These are phyloP conservation scores for Fibroporia radiculosa DNA, from an alignment of 768 basidiomycete species.

Conservation along the genomic window DNA sequence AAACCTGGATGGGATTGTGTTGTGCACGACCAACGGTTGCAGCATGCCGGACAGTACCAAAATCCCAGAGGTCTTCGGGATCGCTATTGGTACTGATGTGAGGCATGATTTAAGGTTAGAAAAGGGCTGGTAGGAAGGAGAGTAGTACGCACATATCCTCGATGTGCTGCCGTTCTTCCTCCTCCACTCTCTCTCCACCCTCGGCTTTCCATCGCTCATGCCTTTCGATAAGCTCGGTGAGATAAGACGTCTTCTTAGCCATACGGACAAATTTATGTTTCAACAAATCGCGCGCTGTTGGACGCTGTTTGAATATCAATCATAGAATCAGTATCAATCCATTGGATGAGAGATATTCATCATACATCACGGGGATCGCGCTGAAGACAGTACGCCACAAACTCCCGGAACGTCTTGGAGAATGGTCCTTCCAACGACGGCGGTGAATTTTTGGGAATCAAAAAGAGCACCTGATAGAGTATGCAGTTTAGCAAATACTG, in stretches of 20 bases:
- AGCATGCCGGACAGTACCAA: slow-evolving; percentile 87
- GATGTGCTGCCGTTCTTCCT: slow-evolving; percentile 54
- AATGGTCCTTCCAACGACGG: slow-evolving; percentile 87
- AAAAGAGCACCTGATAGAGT: slow-evolving; percentile 75
- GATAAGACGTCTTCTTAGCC: slow-evolving; percentile 90
- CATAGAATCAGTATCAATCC: slow-evolving; percentile 9
- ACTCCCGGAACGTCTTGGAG: slow-evolving; percentile 89
- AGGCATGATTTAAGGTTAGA: neutral
- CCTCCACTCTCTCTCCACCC: slow-evolving; percentile 69
- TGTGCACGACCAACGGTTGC: slow-evolving; percentile 62
- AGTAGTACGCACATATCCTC: slow-evolving; percentile 54
- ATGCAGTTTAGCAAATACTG: neutral
- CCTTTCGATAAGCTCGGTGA: slow-evolving; percentile 93
- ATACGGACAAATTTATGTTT: slow-evolving; percentile 94
- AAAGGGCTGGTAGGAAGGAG: slow-evolving; percentile 1
- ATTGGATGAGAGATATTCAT: slow-evolving; percentile 9
- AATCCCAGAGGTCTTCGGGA: slow-evolving; percentile 90
- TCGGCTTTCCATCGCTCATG: slow-evolving; percentile 91
- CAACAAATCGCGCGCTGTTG: slow-evolving; percentile 88
- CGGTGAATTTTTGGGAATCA: slow-evolving; percentile 97
- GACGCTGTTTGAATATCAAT: slow-evolving; percentile 50
- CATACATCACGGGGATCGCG: slow-evolving; percentile 88
- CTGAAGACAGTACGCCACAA: slow-evolving; percentile 87
- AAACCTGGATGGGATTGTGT: slow-evolving; percentile 43
- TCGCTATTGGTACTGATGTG: slow-evolving; percentile 51